Conservation (phyloP, 441 rosid genomes). For the Kokia cookei region DNA sequence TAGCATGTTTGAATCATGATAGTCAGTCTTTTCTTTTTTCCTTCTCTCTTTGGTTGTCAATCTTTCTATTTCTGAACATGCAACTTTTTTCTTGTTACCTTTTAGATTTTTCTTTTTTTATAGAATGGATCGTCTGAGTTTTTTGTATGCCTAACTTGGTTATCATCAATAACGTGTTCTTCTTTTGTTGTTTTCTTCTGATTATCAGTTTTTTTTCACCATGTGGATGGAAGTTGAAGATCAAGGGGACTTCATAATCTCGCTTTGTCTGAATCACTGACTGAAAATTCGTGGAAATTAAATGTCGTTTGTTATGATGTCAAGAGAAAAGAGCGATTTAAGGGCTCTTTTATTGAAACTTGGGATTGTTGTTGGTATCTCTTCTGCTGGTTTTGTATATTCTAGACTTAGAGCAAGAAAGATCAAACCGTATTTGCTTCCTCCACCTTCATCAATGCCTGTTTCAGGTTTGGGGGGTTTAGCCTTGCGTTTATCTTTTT, state of each 20-base stretch:
- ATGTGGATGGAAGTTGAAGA: constrained; percentile 46
- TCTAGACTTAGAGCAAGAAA: constrained; percentile 41
- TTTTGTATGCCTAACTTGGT: neutral
- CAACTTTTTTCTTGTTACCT: neutral
- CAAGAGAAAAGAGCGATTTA: constrained; percentile 46
- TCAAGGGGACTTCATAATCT: constrained; percentile 20
- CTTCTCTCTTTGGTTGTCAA: neutral
- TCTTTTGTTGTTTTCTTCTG: neutral
- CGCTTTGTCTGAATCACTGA: neutral
- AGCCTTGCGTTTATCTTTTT: neutral
- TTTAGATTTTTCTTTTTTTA: neutral
- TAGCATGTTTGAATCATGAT: neutral
- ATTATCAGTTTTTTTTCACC: neutral
- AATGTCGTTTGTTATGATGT: constrained; percentile 18
- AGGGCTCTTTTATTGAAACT: constrained; percentile 45
- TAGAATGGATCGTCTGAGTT: neutral
- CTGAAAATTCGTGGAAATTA: neutral
- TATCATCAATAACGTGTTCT: neutral
- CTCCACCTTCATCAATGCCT: constrained; percentile 20
- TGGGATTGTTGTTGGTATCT: constrained; percentile 65
- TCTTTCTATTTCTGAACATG: neutral
- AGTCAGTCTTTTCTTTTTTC: neutral
- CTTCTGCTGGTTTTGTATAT: constrained; percentile 62
- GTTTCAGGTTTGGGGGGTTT: constrained; percentile 36
- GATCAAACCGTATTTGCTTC: constrained; percentile 35